phyloP scores from a whole-genome alignment of 139 green algal species.

The Coelastrella sp. region DNA sequence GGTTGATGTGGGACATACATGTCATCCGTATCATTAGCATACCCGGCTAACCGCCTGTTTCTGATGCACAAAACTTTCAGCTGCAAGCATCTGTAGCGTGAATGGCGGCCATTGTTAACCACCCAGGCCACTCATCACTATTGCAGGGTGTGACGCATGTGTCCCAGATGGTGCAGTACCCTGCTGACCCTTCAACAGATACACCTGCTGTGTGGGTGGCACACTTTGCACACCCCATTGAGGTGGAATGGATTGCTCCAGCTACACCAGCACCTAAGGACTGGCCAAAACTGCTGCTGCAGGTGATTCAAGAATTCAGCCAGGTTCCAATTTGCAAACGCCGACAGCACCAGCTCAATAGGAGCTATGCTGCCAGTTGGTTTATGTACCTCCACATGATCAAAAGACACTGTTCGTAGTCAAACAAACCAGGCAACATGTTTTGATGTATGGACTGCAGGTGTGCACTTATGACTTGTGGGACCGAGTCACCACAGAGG shows the following conservation, averaged over 20 bases:
- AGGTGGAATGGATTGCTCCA: constrained; percentile 64
- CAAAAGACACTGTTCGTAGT: neutral
- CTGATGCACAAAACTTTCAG: too few relatives aligned
- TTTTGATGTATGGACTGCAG: constrained; percentile 38
- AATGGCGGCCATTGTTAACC: neutral
- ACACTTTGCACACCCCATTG: constrained; percentile 72
- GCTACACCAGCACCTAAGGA: constrained; percentile 27
- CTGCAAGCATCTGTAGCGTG: too few relatives aligned
- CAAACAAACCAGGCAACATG: neutral
- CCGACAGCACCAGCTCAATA: too few relatives aligned
- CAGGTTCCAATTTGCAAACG: too few relatives aligned
- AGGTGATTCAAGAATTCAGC: neutral
- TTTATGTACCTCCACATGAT: too few relatives aligned
- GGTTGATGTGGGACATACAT: too few relatives aligned
- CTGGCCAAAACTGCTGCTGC: constrained; percentile 51
- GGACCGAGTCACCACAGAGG: constrained; percentile 67
- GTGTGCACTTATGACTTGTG: constrained; percentile 65
- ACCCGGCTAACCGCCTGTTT: too few relatives aligned
- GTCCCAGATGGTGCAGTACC: constrained; percentile 55
- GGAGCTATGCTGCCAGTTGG: too few relatives aligned
- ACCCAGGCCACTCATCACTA: neutral
- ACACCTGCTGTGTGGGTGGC: constrained; percentile 57
- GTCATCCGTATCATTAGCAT: too few relatives aligned
- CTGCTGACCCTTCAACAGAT: constrained; percentile 41
- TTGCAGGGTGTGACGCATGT: constrained; percentile 71